Percentiles rank a stretch among this genome's conserved stretches.
Evolutionary conservation across 352 stramenopile genomes (phyloP).

Genomic region (Globisporangium viniferum): DNA sequence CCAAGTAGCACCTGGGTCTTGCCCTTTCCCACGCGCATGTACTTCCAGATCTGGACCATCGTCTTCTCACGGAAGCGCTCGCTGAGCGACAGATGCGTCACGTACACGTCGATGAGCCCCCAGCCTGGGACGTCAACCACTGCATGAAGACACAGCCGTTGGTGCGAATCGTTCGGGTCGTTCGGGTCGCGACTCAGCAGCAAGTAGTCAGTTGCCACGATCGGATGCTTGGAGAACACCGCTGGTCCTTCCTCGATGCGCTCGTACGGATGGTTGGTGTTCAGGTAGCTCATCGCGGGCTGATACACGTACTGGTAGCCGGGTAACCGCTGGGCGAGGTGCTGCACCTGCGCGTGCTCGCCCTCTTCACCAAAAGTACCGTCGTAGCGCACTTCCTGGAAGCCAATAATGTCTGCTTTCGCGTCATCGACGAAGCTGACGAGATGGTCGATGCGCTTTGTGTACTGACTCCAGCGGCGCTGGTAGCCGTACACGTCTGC

Average conservation of each 20-base stretch:
- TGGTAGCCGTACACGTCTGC: conserved; percentile 53
- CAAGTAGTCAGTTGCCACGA: conserved; percentile 78
- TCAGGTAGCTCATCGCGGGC: conserved; percentile 83
- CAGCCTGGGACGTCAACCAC: conserved; percentile 62
- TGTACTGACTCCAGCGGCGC: conserved; percentile 71
- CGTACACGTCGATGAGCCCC: conserved; percentile 80
- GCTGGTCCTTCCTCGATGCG: conserved; percentile 82
- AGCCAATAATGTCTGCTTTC: conserved; percentile 68
- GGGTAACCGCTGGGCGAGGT: conserved; percentile 56
- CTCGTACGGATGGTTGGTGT: conserved; percentile 52
- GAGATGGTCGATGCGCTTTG: conserved; percentile 75
- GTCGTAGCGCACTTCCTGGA: conserved; percentile 88
- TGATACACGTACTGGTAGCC: conserved; percentile 86
- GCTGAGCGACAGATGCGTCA: conserved; percentile 83
- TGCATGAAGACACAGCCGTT: conserved; percentile 80
- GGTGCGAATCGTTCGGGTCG: conserved; percentile 81
- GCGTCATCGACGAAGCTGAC: conserved; percentile 44
- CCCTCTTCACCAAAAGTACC: conserved; percentile 58
- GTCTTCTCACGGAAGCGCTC: conserved; percentile 69
- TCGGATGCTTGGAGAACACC: conserved; percentile 78
- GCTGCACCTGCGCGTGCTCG: conserved; percentile 74
- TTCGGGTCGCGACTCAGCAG: conserved; percentile 77
- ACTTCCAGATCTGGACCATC: conserved; percentile 80
- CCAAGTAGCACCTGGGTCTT: conserved; percentile 76
- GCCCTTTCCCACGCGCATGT: conserved; percentile 60